A percentile compares a stretch with the other conserved stretches of the same genome.
Evolutionary conservation across 257 asterid genomes (phyloP).

Genomic region (Fraxinus cuspidata): DNA sequence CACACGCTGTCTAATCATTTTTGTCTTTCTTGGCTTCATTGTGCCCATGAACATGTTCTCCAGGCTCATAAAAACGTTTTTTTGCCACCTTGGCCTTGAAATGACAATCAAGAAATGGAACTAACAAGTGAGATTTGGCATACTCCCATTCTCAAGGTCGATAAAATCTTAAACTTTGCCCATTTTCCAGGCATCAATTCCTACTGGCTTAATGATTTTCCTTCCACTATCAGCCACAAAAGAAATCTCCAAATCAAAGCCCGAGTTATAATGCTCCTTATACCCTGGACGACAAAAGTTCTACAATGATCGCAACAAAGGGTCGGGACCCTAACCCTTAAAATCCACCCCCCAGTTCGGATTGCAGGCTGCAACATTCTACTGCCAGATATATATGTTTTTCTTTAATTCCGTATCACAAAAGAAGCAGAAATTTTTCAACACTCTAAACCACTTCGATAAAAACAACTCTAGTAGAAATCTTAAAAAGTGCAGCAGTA

Average conservation of each 20-base stretch:
- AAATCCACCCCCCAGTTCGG: neutral
- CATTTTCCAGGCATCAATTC: conserved; percentile 4
- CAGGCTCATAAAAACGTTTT: conserved; percentile 1
- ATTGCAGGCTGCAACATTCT: neutral
- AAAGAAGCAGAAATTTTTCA: conserved; percentile 7
- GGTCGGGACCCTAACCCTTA: neutral
- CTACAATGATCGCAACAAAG: no score
- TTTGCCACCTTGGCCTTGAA: conserved; percentile 1
- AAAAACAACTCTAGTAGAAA: neutral
- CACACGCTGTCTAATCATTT: conserved; percentile 27
- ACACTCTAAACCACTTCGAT: neutral
- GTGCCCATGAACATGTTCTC: conserved; percentile 17
- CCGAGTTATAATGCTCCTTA: neutral
- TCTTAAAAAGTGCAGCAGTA: neutral
- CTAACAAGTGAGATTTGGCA: neutral
- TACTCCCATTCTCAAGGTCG: neutral
- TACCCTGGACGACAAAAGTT: neutral
- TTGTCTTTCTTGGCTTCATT: conserved; percentile 26
- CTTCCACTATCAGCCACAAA: conserved; percentile 12
- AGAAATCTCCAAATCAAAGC: conserved; percentile 11
- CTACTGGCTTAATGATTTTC: conserved; percentile 11
- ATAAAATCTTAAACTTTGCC: conserved; percentile 7
- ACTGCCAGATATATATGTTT: neutral
- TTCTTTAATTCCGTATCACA: neutral
- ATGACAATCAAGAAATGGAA: conserved; percentile 2